phyloP scores from a whole-genome alignment of 306 rosid genomes.

The Cucumis cinereus region DNA sequence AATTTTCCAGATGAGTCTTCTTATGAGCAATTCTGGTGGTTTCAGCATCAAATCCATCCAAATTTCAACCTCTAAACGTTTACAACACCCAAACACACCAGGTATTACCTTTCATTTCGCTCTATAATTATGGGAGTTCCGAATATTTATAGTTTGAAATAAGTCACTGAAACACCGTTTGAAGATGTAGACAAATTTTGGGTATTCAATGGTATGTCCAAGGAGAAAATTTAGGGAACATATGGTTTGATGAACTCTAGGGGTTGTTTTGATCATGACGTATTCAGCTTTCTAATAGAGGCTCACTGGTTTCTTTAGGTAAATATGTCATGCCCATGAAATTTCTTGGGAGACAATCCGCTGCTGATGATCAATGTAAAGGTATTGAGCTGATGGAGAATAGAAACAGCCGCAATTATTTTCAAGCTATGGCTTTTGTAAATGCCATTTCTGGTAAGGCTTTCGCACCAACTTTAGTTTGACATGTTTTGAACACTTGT shows the following conservation, averaged over 20 bases:
- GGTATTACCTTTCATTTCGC: constrained; percentile 1
- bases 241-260: neutral
- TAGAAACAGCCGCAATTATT: constrained; percentile 20
- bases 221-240: too few species aligned
- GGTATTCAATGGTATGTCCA: neutral
- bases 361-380: constrained; percentile 13
- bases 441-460: constrained; percentile 49
- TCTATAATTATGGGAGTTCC: neutral
- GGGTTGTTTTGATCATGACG: neutral
- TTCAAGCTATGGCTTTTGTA: constrained; percentile 19
- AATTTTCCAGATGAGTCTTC: constrained; percentile 25
- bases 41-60: constrained; percentile 9
- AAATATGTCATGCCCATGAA: constrained; percentile 14
- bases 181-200: neutral
- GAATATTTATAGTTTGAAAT: too few species aligned
- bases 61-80: constrained; percentile 14
- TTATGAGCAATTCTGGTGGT: constrained; percentile 16
- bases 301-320: constrained; percentile 15
- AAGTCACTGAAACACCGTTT: too few species aligned
- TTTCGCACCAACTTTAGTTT: too few species aligned
- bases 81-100: neutral
- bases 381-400: constrained; percentile 18
- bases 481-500: too few species aligned
- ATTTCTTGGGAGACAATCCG: constrained; percentile 15
- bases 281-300: neutral